phyloP scores from a whole-genome alignment of 2,329 filamentous ascomycete species.

The Beauveria australis region DNA sequence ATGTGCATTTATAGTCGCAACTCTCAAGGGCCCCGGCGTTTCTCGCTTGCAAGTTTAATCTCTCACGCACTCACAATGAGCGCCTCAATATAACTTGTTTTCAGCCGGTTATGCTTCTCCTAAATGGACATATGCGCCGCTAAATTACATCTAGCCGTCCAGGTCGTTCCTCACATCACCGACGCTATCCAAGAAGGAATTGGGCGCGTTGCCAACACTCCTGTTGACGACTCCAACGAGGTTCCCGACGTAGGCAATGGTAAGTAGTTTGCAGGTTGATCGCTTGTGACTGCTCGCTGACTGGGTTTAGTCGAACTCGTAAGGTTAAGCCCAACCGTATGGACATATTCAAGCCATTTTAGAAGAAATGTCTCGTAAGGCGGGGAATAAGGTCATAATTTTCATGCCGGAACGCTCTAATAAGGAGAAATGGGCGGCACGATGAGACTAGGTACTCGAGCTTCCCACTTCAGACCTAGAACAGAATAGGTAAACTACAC shows the following conservation, averaged over 20 bases:
- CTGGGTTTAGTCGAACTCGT: conserved; percentile 25
- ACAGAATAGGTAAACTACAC: conserved; percentile 71
- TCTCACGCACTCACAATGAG: no score
- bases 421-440: conserved; percentile 63
- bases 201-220: no score
- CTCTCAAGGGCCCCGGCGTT: no score
- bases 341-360: conserved; percentile 32
- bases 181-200: no score
- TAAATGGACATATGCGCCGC: no score
- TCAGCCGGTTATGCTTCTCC: no score
- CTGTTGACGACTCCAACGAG: no score
- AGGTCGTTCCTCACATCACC: no score
- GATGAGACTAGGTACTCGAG: conserved; percentile 73
- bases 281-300: conserved; percentile 12
- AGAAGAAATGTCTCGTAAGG: conserved; percentile 46
- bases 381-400: conserved; percentile 66
- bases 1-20: no score
- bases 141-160: not conserved
- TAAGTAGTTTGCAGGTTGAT: conserved; percentile 30
- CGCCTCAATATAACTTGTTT: no score
- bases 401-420: conserved; percentile 75
- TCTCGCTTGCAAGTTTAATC: no score
- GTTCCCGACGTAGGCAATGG: conserved; percentile 28
- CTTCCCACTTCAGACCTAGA: conserved; percentile 65
- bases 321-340: conserved; percentile 14